Base-by-base conservation (phyloP, 768 basidiomycete genomes). In the Kwoniella botswanensis region DNA sequence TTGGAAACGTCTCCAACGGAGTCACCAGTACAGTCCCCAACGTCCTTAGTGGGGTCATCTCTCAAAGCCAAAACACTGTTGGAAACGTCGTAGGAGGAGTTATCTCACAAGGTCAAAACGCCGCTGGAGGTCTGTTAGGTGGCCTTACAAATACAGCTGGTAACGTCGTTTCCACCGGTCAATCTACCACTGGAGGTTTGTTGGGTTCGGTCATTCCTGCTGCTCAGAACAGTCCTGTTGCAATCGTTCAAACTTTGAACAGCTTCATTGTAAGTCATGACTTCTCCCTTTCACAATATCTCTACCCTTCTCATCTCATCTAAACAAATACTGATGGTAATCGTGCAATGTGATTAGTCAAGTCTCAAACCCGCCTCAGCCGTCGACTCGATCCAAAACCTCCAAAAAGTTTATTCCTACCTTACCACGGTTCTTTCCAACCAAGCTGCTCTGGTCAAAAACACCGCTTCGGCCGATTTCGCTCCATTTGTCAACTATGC, bases 391-490 rank as follows among this genome's bases (percentile, higher is more conserved):
- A 43, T 69, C 60, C 21, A 24, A 11, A n/a, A 63, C 46, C 41
- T 63, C 13, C 68, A 69, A 46, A 42, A 54, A 4, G 22, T 69
- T 41, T 63, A 56, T 41, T 43, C 57, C n/a, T 42, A 50, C 35
- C 41, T 63, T 18, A 55, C 52, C 17, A 56, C 43, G 3, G 53
- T 59, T 12, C 24, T 61, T 17, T 22, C 62, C 17, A 63, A 56
- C 55, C 41, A 63, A 62, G 61, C 62, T 44, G 18, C 60, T 21
- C 18, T 63, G 11, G 24, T 63, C 42, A 43, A 63, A 46, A 55
- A 63, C 61, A 63, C 68, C 29, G 68, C 66, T 21, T 60, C 58
- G 12, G 56, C 60, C n/a, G 53, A 69, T 11, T 62, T 60, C 58
- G 24, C 67, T 4, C 67, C 60, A 7, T 63, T 69, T 61, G 52